Base-by-base conservation (phyloP, 2,329 filamentous ascomycete genomes). In the Penicillium expansum region DNA sequence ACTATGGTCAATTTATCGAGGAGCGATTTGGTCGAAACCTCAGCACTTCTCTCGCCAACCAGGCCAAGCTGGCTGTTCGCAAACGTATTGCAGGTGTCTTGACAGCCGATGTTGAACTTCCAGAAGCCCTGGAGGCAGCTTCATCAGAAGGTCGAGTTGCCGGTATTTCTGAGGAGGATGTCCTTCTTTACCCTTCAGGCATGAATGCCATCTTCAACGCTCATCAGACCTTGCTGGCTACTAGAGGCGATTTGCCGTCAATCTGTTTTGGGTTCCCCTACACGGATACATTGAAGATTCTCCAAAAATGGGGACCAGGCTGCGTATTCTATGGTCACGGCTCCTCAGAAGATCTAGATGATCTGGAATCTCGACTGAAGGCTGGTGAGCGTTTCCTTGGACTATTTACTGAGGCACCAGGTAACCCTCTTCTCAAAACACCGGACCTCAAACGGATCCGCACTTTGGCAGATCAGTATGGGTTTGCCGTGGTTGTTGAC, bases 201-300 rank as follows among this genome's bases (percentile, higher is more conserved):
- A 99, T 99, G 92, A 97, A 91, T 69, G 86, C 93, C 50, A 97
- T 99, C 43, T 99, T 91, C 77, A 91, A 91, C 65, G 83, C 90
- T 0, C 94, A 99, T 71, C 86, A 88, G 48, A 85, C 84, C 42
- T 78, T 97, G 49, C 78, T 93, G 60, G 78, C 80, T 50, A 81
- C 85, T 0, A 84, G 87, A 37, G 86, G 86, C 3, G 77, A 81
- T 8, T 70, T 84, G 58, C 89, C 90, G 74, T 95, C 91, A 72
- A 86, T 99, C 69, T 92, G 89, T 68, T 97, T 91, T 69, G 94
- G 94, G n/a, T 99, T 99, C 66, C 92, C 94, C 0, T 99, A 99
- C 67, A 91, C 97, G 51, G 94, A 99, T 74, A 97, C 94, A 0
- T 82, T 97, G 53, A 99, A 99, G 73, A 91, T 97, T 48, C 79